phyloP scores from a whole-genome alignment of 2,329 filamentous ascomycete species.

The Sclerotinia subarctica region DNA sequence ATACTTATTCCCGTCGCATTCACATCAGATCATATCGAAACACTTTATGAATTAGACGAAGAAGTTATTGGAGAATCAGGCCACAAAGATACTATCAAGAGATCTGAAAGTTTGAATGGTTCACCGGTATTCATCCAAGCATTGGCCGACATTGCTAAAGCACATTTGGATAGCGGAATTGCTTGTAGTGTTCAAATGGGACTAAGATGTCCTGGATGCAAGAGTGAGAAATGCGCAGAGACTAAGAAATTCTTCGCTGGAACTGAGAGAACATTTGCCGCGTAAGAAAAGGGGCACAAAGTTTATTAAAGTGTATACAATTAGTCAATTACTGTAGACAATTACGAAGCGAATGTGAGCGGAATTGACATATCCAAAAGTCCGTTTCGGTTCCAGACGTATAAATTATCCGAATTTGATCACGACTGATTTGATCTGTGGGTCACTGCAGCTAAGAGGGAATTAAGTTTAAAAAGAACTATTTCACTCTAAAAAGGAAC shows the following conservation, averaged over 20 bases:
- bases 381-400: neutral
- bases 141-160: slow-evolving; percentile 80
- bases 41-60: slow-evolving; percentile 86
- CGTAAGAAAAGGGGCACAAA: slow-evolving; percentile 14
- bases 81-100: slow-evolving; percentile 75
- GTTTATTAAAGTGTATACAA: neutral
- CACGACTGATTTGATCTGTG: neutral
- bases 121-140: slow-evolving; percentile 87
- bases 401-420: neutral
- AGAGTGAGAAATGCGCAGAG: slow-evolving; percentile 80
- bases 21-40: slow-evolving; percentile 99
- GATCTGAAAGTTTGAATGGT: slow-evolving; percentile 88
- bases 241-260: slow-evolving; percentile 62
- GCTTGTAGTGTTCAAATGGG: slow-evolving; percentile 80
- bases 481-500: neutral
- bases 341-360: neutral
- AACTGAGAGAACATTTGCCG: slow-evolving; percentile 24
- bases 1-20: slow-evolving; percentile 94
- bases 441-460: neutral
- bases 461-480: neutral
- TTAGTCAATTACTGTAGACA: neutral
- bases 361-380: neutral
- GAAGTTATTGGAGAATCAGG: slow-evolving; percentile 91
- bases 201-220: slow-evolving; percentile 88
- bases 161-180: slow-evolving; percentile 67